Conservation (phyloP, 805 yeast species). For the Jamesozyma rosinii region DNA sequence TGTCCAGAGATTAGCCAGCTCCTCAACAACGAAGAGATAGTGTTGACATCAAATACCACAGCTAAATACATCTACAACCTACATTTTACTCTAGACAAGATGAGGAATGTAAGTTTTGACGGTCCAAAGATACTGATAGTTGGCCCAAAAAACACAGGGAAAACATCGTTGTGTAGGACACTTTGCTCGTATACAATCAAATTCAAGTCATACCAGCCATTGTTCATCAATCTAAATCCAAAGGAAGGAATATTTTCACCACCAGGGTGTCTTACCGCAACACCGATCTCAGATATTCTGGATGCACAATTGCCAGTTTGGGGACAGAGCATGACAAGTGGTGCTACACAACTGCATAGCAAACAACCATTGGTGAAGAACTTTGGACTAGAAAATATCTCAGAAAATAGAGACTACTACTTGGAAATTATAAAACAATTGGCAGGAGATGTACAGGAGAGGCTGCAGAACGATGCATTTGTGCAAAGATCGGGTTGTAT, state of each 20-base stretch:
- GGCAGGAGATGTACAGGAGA: constrained; percentile 36
- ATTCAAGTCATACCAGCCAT: constrained; percentile 51
- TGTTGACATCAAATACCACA: constrained; percentile 48
- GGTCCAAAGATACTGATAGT: constrained; percentile 51
- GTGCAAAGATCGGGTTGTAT: constrained; percentile 29
- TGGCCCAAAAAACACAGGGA: constrained; percentile 71
- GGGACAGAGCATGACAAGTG: constrained; percentile 71
- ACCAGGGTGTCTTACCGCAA: constrained; percentile 81
- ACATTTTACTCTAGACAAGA: constrained; percentile 65
- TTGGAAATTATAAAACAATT: constrained; percentile 40
- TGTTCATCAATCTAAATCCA: constrained; percentile 75
- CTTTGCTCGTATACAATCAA: constrained; percentile 70
- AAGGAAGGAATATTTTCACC: constrained; percentile 55
- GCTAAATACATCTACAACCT: constrained; percentile 65
- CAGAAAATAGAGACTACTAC: constrained; percentile 45
- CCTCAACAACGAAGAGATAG: constrained; percentile 30
- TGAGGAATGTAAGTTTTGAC: constrained; percentile 30
- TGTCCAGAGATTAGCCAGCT: constrained; percentile 23
- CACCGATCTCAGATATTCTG: constrained; percentile 69
- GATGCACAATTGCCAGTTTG: constrained; percentile 65
- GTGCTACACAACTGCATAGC: constrained; percentile 68
- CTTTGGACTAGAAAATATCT: constrained; percentile 58
- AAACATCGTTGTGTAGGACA: constrained; percentile 62
- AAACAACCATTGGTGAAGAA: constrained; percentile 81
- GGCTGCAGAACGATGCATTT: constrained; percentile 21